phyloP scores from a whole-genome alignment of 2,329 filamentous ascomycete genomes.

The Chalaropsis thielavioides region DNA sequence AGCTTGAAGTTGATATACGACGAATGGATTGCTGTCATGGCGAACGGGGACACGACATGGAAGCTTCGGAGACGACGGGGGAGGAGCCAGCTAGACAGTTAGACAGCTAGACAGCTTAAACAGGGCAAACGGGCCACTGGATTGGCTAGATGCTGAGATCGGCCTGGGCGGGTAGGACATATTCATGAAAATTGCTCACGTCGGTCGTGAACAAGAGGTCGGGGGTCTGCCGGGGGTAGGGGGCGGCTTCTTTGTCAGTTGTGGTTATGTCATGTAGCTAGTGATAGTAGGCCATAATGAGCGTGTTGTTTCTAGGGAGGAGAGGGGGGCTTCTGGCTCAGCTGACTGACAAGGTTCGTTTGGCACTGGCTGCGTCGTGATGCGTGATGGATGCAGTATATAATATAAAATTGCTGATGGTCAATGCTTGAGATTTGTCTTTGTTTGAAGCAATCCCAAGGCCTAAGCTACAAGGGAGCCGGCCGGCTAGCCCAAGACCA shows the following conservation, averaged over 20 bases:
- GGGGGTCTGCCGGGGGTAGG: too few relatives aligned
- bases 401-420: background rate
- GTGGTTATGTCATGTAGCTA: background rate
- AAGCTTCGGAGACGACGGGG: background rate
- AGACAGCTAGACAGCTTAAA: background rate
- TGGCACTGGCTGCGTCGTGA: background rate
- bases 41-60: background rate
- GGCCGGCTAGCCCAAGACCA: too few relatives aligned
- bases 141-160: background rate
- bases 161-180: background rate
- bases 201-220: background rate
- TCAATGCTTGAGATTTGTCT: background rate
- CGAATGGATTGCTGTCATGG: background rate
- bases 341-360: too few relatives aligned
- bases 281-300: too few relatives aligned
- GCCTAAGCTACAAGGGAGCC: background rate
- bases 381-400: background rate
- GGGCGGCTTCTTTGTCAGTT: background rate
- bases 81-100: background rate
- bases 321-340: too few relatives aligned
- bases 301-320: too few relatives aligned
- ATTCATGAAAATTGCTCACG: background rate
- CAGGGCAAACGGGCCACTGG: background rate
- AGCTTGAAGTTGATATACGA: background rate
- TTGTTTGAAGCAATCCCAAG: background rate